Percentiles rank a stretch among this genome's conserved stretches.
Conservation (phyloP, 179 eudicot genomes). For the Carnegiea gigantea region DNA sequence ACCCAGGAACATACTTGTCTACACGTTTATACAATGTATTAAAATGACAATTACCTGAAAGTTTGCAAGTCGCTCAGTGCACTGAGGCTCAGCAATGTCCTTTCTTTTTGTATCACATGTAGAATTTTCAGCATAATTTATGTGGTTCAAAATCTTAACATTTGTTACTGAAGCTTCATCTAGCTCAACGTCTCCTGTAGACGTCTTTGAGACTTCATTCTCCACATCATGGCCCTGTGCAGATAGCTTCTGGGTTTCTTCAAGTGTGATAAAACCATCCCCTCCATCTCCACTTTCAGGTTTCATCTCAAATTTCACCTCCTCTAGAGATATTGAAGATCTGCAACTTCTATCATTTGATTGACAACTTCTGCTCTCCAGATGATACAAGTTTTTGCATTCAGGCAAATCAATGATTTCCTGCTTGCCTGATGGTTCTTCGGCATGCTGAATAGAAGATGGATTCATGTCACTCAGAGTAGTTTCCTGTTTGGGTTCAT, state of each 20-base stretch:
- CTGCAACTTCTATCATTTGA: conserved; percentile 10
- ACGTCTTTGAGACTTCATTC: conserved; percentile 15
- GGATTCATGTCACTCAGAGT: conserved; percentile 9
- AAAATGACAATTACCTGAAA: conserved; percentile 30
- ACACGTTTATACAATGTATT: background rate
- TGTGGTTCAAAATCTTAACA: conserved; percentile 19
- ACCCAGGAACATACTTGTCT: background rate
- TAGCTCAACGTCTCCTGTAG: conserved; percentile 12
- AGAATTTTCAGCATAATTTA: conserved; percentile 9
- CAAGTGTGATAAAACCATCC: conserved; percentile 17
- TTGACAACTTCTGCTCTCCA: conserved; percentile 19
- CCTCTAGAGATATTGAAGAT: conserved; percentile 24
- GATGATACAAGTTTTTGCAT: conserved; percentile 23
- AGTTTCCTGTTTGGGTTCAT: conserved; percentile 13
- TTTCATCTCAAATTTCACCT: conserved; percentile 27
- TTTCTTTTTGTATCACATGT: conserved; percentile 18
- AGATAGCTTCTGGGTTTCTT: conserved; percentile 37
- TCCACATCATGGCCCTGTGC: conserved; percentile 17
- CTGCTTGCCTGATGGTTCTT: conserved; percentile 23
- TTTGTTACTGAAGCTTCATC: conserved; percentile 26
- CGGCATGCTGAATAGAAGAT: conserved; percentile 13
- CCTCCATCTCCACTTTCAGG: conserved; percentile 20
- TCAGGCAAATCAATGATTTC: conserved; percentile 16
- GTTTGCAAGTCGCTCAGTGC: conserved; percentile 26
- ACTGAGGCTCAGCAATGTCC: conserved; percentile 20